phyloP scores from a whole-genome alignment of 2,329 filamentous ascomycete species.

The Zymoseptoria brevis region DNA sequence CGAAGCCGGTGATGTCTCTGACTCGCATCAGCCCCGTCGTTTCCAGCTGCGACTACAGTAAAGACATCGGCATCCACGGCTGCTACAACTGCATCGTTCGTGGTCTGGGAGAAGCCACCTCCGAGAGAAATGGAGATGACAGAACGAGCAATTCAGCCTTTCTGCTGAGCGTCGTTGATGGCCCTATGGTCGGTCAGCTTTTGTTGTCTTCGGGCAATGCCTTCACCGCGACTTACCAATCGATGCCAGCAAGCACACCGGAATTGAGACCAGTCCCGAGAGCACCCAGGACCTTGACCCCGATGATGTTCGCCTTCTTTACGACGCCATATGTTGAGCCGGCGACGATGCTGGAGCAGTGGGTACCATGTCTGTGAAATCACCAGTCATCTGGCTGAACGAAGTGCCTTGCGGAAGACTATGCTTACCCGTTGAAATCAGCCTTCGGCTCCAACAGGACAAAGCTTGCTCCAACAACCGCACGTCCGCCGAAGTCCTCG shows the following conservation, averaged over 20 bases:
- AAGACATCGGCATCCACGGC: constrained; percentile 33
- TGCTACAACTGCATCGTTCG: constrained; percentile 33
- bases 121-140: constrained; percentile 36
- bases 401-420: no score
- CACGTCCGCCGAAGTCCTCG: constrained; percentile 32
- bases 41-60: constrained; percentile 33
- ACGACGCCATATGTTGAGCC: constrained; percentile 50
- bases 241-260: constrained; percentile 42
- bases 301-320: constrained; percentile 38
- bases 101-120: constrained; percentile 28
- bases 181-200: constrained; percentile 14
- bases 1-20: constrained; percentile 28
- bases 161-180: constrained; percentile 53
- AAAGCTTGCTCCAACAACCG: constrained; percentile 19
- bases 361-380: constrained; percentile 54
- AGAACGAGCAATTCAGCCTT: constrained; percentile 58
- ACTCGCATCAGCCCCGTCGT: constrained; percentile 25
- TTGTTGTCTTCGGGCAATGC: no score
- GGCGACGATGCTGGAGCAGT: constrained; percentile 79
- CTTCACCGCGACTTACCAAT: constrained; percentile 20
- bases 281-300: constrained; percentile 44
- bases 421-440: constrained; percentile 42
- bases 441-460: constrained; percentile 17
- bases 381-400: constrained; percentile 23
- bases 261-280: constrained; percentile 37